Base-by-base conservation (phyloP, 2,329 filamentous ascomycete genomes). In the Colletotrichum musicola region DNA sequence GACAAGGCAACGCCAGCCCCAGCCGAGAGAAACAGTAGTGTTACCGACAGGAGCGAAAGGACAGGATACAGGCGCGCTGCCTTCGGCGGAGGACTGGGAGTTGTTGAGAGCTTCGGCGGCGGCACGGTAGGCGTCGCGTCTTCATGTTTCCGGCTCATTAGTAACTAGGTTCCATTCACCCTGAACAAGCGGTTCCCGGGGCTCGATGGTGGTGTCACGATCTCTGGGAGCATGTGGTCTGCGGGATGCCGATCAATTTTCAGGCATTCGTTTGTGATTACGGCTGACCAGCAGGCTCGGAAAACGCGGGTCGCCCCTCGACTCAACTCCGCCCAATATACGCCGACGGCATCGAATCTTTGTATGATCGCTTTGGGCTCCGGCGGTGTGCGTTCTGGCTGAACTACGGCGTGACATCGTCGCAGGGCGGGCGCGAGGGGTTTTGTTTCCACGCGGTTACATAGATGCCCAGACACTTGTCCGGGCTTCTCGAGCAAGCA, bases 121-220 rank as follows among this genome's bases (percentile, higher is more conserved):
- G 62, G 62, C 65, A 61, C 42, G 40, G 55, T 22, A 61, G 62
- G 65, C 65, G 65, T 68, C 65, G 65, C 65, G 50, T 35, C 44
- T 46, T 55, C 65, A 65, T 60, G 16, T 10, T 61, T 42, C 35
- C 56, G 65, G 53, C 38, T 68, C 65, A 68, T 68, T 58, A 51
- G 65, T 56, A 59, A 35, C 18, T 57, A 18, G 14, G 12, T 68
- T 50, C 62, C 62, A 68, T 68, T 27, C 22, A 68, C 42, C 10
- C 12, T 18, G 7, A 27, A n/a, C 42, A 30, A 30, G 10, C 40
- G 16, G 40, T 6, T 25, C n/a, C 7, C 46, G 30, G 10, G 14
- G 14, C 2, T 18, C 7, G 3, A 49, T 1, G 46, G 6, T 30
- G 22, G 12, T 22, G 49, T 12, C 22, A 22, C 27, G 6, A 20